Base-by-base conservation (phyloP, 2,329 filamentous ascomycete genomes). In the Diaporthe caulivora region DNA sequence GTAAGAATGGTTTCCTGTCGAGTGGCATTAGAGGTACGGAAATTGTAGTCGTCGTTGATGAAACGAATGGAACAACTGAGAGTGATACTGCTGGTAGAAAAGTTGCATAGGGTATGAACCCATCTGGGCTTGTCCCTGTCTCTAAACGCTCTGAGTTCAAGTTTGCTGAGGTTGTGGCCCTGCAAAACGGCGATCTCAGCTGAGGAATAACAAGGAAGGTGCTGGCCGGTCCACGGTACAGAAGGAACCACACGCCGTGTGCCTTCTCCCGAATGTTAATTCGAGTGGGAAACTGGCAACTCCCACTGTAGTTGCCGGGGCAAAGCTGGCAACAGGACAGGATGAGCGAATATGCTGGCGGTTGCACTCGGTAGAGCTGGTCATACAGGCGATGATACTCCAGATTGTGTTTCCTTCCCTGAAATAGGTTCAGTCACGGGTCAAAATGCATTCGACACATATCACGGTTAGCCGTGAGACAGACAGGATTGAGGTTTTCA, bases 21-120 rank as follows among this genome's bases (percentile, higher is more conserved):
- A n/a, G 42, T 37, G 55, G 13, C 70, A 70, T 70, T 44, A 57
- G 54, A 53, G 34, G 55, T 26, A 34, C 40, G 31, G 49, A n/a
- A 29, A 6, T 37, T 13, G 47, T 53, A 13, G 31, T 67, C 31
- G 3, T 8, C 10, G 24, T 53, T 6, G 21, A 40, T 13, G 62
- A 53, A 67, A 67, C 15, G 47, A 53, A 53, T 26, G 47, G 47
- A 17, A 47, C n/a, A 40, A 40, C 8, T 37, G 47, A 53, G 15
- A 53, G 5, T 29, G 47, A 21, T 53, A 31, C 8, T 67, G 29
- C 7, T 51, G 62, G 1, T 67, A 21, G 21, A 51, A 65, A 24
- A 44, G 1, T n/a, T 51, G 31, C 47, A 26, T 65, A 65, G 62
- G 62, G 44, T 65, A 18, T 21, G 31, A 53, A 26, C 62, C 6